These are phyloP conservation scores for Hypomontagnella monticulosa DNA, from an alignment of 495 filamentous ascomycete species.

Conservation along the genomic window DNA sequence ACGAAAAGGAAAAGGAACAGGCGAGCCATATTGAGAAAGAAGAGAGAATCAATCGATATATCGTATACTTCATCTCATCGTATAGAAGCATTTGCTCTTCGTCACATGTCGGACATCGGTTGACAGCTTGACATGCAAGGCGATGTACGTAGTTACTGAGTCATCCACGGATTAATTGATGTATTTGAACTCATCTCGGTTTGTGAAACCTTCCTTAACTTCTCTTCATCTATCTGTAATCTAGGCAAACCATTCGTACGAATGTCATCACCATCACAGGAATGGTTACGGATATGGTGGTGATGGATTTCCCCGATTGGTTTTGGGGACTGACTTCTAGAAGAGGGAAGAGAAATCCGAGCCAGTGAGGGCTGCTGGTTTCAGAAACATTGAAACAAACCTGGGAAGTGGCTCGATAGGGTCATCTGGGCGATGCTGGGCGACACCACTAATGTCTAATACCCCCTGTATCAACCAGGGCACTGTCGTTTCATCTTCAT, in stretches of 20 bases:
- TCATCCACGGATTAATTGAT: no score
- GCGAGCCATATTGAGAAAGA: neutral
- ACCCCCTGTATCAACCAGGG: slow-evolving; percentile 28
- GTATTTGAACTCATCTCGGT: slow-evolving; percentile 5
- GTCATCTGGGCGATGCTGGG: neutral
- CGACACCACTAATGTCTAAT: slow-evolving; percentile 1
- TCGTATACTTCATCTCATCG: neutral
- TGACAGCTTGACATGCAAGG: no score
- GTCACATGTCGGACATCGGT: neutral
- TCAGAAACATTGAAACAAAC: slow-evolving; percentile 33
- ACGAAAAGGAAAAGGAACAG: slow-evolving; percentile 57
- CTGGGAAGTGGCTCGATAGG: slow-evolving; percentile 19
- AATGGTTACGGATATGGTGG: slow-evolving; percentile 11
- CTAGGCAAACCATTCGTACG: neutral
- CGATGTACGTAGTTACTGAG: no score
- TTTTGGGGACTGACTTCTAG: slow-evolving; percentile 10
- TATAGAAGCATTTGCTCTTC: neutral
- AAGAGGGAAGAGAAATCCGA: slow-evolving; percentile 19
- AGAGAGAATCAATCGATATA: no score
- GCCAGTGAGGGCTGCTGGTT: slow-evolving; percentile 15
- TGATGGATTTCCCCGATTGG: slow-evolving; percentile 1
- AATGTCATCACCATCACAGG: slow-evolving; percentile 6
- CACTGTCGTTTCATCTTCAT: slow-evolving; percentile 30
- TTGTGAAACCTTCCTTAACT: slow-evolving; percentile 13
- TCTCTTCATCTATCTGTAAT: slow-evolving; percentile 14